A percentile compares a stretch with the other conserved stretches of the same genome.
Evolutionary conservation across 495 filamentous ascomycete genomes (phyloP).

Genomic region (Aspergillus conjunctus): DNA sequence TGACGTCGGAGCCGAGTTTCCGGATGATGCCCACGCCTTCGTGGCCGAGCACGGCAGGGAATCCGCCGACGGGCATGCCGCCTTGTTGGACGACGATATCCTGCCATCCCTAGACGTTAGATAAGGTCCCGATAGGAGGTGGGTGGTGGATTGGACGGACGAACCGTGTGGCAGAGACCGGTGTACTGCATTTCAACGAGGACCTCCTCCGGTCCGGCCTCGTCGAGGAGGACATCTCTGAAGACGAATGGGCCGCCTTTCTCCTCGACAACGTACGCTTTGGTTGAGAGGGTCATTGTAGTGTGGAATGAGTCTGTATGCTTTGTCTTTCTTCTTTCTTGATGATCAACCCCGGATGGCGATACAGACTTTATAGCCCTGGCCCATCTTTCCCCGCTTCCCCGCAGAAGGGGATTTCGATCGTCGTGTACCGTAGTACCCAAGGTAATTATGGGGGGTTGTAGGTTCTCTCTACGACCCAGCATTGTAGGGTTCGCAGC

Average conservation of each 20-base stretch:
- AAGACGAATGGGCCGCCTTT: slow-evolving; percentile 31
- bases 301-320: too few species aligned
- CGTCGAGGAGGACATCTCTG: slow-evolving; percentile 34
- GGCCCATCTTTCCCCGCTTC: too few species aligned
- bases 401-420: too few species aligned
- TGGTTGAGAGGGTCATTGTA: not conserved
- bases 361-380: too few species aligned
- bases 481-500: too few species aligned
- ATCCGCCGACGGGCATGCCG: slow-evolving; percentile 33
- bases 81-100: slow-evolving; percentile 42
- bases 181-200: slow-evolving; percentile 41
- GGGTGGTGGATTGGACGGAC: not conserved
- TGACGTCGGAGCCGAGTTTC: slow-evolving; percentile 44
- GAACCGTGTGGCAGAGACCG: slow-evolving; percentile 39
- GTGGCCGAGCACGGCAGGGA: slow-evolving; percentile 52
- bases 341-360: too few species aligned
- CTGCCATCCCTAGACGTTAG: slow-evolving; percentile 11
- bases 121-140: not conserved
- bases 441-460: too few species aligned
- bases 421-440: too few species aligned
- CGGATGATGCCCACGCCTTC: slow-evolving; percentile 55
- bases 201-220: slow-evolving; percentile 31
- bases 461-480: too few species aligned
- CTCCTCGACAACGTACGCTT: slow-evolving; percentile 34
- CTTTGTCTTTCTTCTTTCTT: too few species aligned